Conservation (phyloP, 768 basidiomycete genomes). For the Tricholoma furcatifolium region DNA sequence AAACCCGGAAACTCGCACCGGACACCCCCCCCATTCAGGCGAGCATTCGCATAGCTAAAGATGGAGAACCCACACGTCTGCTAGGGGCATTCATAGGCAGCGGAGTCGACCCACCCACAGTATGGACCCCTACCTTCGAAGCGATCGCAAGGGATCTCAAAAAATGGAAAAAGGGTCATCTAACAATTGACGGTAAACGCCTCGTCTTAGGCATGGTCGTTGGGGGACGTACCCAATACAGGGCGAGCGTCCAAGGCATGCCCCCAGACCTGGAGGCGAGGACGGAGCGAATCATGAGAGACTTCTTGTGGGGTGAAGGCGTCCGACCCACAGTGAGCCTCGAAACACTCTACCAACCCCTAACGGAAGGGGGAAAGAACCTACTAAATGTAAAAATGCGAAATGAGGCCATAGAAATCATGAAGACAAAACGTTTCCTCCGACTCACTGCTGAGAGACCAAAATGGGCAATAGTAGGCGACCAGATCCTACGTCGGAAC, state of each 20-base stretch:
- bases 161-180: slow-evolving; percentile 23
- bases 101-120: slow-evolving; percentile 8
- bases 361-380: not conserved
- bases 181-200: too few relatives aligned
- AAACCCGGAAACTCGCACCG: slow-evolving; percentile 4
- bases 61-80: slow-evolving; percentile 22
- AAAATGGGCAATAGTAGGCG: too few relatives aligned
- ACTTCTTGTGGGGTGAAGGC: slow-evolving; percentile 27
- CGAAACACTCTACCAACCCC: slow-evolving; percentile 18
- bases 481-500: too few relatives aligned
- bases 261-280: slow-evolving; percentile 20
- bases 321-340: slow-evolving; percentile 16
- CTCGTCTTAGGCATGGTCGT: slow-evolving; percentile 25
- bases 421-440: slow-evolving; percentile 25
- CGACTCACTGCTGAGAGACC: too few relatives aligned
- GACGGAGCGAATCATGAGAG: slow-evolving; percentile 17
- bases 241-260: slow-evolving; percentile 36
- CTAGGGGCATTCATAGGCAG: slow-evolving; percentile 35
- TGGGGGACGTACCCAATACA: too few relatives aligned
- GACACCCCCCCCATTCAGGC: slow-evolving; percentile 11
- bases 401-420: slow-evolving; percentile 26
- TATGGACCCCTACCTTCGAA: slow-evolving; percentile 28
- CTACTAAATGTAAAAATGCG: slow-evolving; percentile 22
- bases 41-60: slow-evolving; percentile 19
- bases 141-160: slow-evolving; percentile 21